Percentiles rank a stretch among this genome's conserved stretches.
phyloP scores from a whole-genome alignment of 345 rosid genomes.

The Citrus sinensis region DVS_A1.0 CM039163.1:10080501-10081000 shows the following conservation, averaged over 20 bases:
- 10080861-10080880: no score
- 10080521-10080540: conserved; percentile 15
- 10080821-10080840: no score
- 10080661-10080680: conserved; percentile 53
- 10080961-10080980: conserved; percentile 32
- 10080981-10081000: conserved; percentile 56
- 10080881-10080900: no score
- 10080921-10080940: not conserved
- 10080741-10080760: not conserved
- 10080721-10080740: not conserved
- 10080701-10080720: conserved; percentile 13
- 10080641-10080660: conserved; percentile 45
- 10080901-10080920: not conserved
- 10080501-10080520: not conserved
- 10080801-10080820: no score
- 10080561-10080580: not conserved
- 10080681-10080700: conserved; percentile 63
- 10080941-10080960: not conserved
- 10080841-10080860: no score
- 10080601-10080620: conserved; percentile 23
- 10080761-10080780: no score
- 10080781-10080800: no score
- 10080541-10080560: conserved; percentile 14
- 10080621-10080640: conserved; percentile 36
- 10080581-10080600: conserved; percentile 14